phyloP scores from a whole-genome alignment of 768 basidiomycete genomes.

The Hericium alpestre region DNA sequence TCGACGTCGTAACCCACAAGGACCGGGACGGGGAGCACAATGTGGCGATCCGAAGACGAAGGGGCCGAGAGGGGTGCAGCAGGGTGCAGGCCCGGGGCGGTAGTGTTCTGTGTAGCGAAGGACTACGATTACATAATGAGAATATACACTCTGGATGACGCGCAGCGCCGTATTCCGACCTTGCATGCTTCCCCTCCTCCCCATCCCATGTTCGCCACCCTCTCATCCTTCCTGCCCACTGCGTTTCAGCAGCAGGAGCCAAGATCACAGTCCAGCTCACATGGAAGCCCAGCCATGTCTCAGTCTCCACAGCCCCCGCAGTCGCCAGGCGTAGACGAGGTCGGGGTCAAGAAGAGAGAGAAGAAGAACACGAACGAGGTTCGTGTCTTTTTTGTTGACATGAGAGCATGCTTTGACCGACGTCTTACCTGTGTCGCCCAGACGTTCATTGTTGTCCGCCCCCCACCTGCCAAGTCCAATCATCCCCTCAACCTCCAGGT shows the following conservation, averaged over 20 bases:
- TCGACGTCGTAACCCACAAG: too few species aligned
- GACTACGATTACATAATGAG: too few species aligned
- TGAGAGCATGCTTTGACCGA: background rate
- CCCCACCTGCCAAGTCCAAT: constrained; percentile 75
- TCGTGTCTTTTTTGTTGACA: constrained; percentile 6
- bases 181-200: background rate
- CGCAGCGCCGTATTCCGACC: too few species aligned
- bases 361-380: constrained; percentile 42
- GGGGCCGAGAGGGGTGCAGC: too few species aligned
- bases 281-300: background rate
- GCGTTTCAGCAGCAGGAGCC: constrained; percentile 27
- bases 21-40: too few species aligned
- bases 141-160: too few species aligned
- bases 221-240: constrained; percentile 40
- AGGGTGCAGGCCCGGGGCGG: too few species aligned
- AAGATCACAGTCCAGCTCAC: background rate
- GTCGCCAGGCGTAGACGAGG: constrained; percentile 17
- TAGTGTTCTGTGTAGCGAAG: too few species aligned
- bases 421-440: constrained; percentile 19
- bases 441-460: constrained; percentile 89
- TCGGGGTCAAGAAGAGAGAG: constrained; percentile 33
- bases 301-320: background rate
- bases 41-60: too few species aligned
- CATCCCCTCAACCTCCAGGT: constrained; percentile 87
- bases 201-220: constrained; percentile 38